Base-by-base conservation (phyloP, 2,329 filamentous ascomycete species). In the Phialemoniopsis sp. region DNA sequence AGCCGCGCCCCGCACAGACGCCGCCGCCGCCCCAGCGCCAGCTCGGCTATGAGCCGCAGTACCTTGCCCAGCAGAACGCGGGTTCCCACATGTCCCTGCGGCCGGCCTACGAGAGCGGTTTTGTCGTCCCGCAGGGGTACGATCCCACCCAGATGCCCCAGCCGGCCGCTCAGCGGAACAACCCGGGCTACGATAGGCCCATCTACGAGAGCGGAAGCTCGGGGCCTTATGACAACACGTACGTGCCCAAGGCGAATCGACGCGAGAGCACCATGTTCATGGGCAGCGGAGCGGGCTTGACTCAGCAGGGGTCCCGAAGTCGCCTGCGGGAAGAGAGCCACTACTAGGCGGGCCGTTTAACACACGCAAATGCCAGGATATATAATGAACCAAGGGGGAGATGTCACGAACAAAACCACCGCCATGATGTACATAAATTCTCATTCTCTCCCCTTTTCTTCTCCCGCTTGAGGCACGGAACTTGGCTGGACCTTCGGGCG, bases 181-280 rank as follows among this genome's bases (percentile, higher is more conserved):
- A 47, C n/a, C 51, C 61, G 5, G 59, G 54, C 7, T 66, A 67
- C 43, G 66, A 70, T 38, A 54, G 63, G 34, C 60, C 60, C 5
- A 45, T 56, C 8, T 62, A 62, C 18, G 60, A 64, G 30, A 44
- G 43, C 39, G 38, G 48, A 33, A 48, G 52, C n/a, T 51, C 51
- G 13, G 46, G 38, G 36, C 47, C 30, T 42, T 63, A 66, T 36
- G 60, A 67, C 29, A 63, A 63, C 38, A 53, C 56, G 8, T 63
- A 63, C 18, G 46, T 48, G 26, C 21, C 21, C 44, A 74, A 64
- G 49, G 52, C 55, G 29, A 75, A 69, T 52, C 67, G 77, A 36
- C 71, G 80, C 36, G 79, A 84, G 58, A 84, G 80, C 50, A 65
- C 68, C 34, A 77, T 83, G 57, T 77, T 80, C 44, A 69, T 72